Conservation (phyloP, 2,329 filamentous ascomycete species). For the Sphaceloma murrayae region DNA sequence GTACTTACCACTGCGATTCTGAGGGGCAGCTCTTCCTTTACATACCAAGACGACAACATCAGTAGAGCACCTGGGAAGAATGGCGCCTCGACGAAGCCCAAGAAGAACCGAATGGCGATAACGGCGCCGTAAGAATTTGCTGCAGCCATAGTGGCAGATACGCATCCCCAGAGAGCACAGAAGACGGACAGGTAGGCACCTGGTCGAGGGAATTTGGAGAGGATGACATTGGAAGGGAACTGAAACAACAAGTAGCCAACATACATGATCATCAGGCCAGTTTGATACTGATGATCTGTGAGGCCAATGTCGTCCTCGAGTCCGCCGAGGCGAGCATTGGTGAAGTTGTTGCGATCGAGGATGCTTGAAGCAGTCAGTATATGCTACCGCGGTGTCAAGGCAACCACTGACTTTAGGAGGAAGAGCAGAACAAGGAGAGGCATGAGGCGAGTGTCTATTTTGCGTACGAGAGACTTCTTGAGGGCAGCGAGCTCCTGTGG, state of each 20-base stretch:
- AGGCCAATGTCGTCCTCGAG: not conserved
- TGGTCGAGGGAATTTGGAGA: conserved; percentile 42
- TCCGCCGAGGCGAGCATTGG: too few relatives aligned
- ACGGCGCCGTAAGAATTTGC: conserved; percentile 41
- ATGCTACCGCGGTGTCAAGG: too few relatives aligned
- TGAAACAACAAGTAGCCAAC: conserved; percentile 45
- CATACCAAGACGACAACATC: conserved; percentile 51
- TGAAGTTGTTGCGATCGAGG: too few relatives aligned
- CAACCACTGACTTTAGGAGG: too few relatives aligned
- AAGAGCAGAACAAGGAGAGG: too few relatives aligned
- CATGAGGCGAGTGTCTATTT: too few relatives aligned
- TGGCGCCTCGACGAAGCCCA: conserved; percentile 47
- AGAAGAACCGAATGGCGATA: conserved; percentile 44
- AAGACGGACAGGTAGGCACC: conserved; percentile 43
- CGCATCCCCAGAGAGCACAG: conserved; percentile 46
- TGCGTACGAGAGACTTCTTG: too few relatives aligned
- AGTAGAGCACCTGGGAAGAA: conserved; percentile 48
- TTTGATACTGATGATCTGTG: not conserved
- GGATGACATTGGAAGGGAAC: conserved; percentile 46
- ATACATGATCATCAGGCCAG: too few relatives aligned
- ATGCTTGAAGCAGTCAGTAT: too few relatives aligned
- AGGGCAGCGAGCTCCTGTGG: too few relatives aligned
- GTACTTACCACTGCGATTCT: conserved; percentile 49
- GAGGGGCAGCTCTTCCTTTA: conserved; percentile 47
- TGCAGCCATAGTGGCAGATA: conserved; percentile 44